Base-by-base conservation (phyloP, 768 basidiomycete genomes). In the Mycena metata region DNA sequence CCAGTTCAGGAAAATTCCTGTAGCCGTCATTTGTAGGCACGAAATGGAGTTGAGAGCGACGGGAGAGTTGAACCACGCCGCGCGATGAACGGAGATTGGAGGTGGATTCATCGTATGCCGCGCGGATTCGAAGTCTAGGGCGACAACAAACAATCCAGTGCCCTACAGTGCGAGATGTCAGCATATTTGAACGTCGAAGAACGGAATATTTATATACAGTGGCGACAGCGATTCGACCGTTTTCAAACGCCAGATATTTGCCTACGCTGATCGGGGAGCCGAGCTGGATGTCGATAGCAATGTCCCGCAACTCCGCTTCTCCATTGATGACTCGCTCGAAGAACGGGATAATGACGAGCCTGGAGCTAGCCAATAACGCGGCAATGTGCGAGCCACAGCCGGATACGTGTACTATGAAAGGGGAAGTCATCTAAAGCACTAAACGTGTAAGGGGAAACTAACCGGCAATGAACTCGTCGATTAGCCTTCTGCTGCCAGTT, bases 381-480 rank as follows among this genome's bases (percentile, higher is more conserved):
- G 79, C 84, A 13, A 88, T 71, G 70, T 88, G 86, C n/a, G 76
- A 76, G n/a, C 85, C 86, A 68, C 84, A 84, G 6, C 79, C 72
- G 7, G 86, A 87, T 10, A 86, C 80, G 62, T 86, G 87, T 5
- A 81, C 86, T 85, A 57, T 7, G 19, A 9, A 52, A 17, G 46
- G 50, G 43, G 26, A 36, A 23, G 16, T 60, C 16, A 60, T 19
- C 19, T 55, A 5, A 60, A 43, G 30, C 39, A 35, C 30, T 11
- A 45, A 54, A 19, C 52, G 39, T 24, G 42, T 12, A 42, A 17
- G 41, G 24, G 17, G 10, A 26, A 69, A 78, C 78, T 60, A 69
- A 81, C 89, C 87, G 15, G 85, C 86, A 16, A 81, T 69, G 35
- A 88, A 87, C 39, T 83, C 77, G 67, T 90, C 86, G 36, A 81